Evolutionary conservation across 2,329 filamentous ascomycete species (phyloP), one percentile per base, ranked within the genome.

Genomic region (Epichloe elymi): DNA sequence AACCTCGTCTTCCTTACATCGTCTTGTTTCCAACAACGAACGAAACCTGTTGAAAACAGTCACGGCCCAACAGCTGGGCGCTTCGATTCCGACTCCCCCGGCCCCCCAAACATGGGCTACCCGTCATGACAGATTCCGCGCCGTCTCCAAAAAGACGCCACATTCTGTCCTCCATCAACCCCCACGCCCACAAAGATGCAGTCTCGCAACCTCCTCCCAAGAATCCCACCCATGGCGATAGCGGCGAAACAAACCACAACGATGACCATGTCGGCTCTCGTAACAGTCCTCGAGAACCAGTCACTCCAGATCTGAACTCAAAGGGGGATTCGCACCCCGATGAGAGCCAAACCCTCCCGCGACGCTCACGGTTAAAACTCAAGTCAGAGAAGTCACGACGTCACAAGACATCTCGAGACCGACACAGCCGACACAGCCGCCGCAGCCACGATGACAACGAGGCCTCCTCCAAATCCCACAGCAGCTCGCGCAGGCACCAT

Each of bases 81-180:
- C 26, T 26, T 26, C 26, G 26, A 26, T 41, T 5, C 11, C 26
- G 19, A 6, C 30, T 23, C 44, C 35, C 15, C 5, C 23, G 23
- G 11, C 2, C 12, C 17, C 7, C 38, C 17, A 35, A 50, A 10
- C 46, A 65, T 63, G 57, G 58, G 52, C 50, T 47, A 52, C 51
- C 48, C 59, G 56, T 57, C 53, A 70, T 70, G 68, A 63, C 59
- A 51, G 61, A 60, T 53, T 52, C 54, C 41, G 54, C 57, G 12
- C 52, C 64, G 46, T 70, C 69, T 26, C 65, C 69, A 33, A 65
- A 63, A 56, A 62, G 74, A 60, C 70, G 72, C n/a, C 72, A 71
- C 43, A 74, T 76, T 19, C 64, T 76, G 17, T 71, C 70, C 6
- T 76, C 73, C 6, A 72, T 74, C 57, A 74, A 75, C 54, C 69